phyloP scores from a whole-genome alignment of 768 basidiomycete genomes.

The Amanita inopinata region DNA sequence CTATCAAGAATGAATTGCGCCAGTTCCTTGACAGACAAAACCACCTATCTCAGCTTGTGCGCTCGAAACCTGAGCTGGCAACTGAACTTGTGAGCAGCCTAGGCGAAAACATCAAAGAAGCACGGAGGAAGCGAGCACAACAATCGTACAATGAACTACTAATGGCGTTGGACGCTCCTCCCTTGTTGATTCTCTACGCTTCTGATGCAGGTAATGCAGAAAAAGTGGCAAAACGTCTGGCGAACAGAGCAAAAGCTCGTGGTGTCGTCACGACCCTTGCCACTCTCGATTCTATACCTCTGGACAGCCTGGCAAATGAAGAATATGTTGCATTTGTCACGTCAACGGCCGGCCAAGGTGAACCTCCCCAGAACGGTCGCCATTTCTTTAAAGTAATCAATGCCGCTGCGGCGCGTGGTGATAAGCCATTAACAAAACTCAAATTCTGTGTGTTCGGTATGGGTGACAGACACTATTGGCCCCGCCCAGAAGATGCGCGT shows the following conservation, averaged over 20 bases:
- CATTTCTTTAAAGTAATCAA: constrained; percentile 82
- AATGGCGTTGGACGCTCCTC: constrained; percentile 79
- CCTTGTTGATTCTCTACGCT: constrained; percentile 83
- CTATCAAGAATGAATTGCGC: constrained; percentile 87
- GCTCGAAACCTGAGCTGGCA: constrained; percentile 71
- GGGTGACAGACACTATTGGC: constrained; percentile 99
- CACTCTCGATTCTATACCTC: constrained; percentile 71
- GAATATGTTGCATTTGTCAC: constrained; percentile 79
- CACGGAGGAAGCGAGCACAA: constrained; percentile 71
- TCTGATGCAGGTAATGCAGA: constrained; percentile 95
- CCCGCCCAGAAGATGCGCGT: constrained; percentile 89
- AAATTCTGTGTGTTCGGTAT: constrained; percentile 84
- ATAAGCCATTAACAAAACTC: constrained; percentile 50
- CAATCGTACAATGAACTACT: constrained; percentile 80
- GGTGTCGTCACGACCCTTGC: constrained; percentile 69
- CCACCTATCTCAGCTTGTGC: constrained; percentile 89
- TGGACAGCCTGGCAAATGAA: constrained; percentile 69
- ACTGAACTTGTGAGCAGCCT: constrained; percentile 74
- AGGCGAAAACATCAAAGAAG: constrained; percentile 78
- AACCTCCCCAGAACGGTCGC: constrained; percentile 94
- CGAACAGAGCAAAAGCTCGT: constrained; percentile 71
- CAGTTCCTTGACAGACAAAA: constrained; percentile 95
- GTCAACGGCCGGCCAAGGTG: constrained; percentile 93
- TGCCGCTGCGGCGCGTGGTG: constrained; percentile 48
- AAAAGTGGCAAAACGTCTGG: constrained; percentile 87